Evolutionary conservation across 345 rosid species (phyloP).

Genomic region (Nasturtium officinale): DNA sequence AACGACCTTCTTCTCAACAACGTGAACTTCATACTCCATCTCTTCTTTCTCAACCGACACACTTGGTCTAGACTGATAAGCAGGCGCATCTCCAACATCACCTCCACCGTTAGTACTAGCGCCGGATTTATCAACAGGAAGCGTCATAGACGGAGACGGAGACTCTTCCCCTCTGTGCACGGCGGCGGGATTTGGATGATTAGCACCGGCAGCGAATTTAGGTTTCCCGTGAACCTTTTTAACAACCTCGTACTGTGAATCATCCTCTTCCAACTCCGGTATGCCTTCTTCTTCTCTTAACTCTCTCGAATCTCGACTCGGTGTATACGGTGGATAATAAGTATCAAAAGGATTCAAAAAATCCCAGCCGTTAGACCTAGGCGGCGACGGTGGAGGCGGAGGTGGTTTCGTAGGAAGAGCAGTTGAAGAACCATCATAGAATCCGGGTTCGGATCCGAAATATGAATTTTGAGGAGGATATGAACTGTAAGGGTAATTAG

Average conservation of each 20-base stretch:
- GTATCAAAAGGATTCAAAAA: slow-evolving; percentile 74
- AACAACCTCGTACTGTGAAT: slow-evolving; percentile 63
- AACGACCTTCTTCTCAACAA: slow-evolving; percentile 85
- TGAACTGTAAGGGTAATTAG: slow-evolving; percentile 38
- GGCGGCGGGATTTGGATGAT: slow-evolving; percentile 45
- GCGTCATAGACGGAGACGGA: slow-evolving; percentile 26
- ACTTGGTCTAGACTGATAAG: slow-evolving; percentile 44
- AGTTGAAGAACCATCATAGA: slow-evolving; percentile 40
- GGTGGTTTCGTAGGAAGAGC: slow-evolving; percentile 59
- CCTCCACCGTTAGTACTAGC: slow-evolving; percentile 36
- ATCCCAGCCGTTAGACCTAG: slow-evolving; percentile 72
- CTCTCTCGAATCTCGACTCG: slow-evolving; percentile 73
- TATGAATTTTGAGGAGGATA: slow-evolving; percentile 41
- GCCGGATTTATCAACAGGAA: slow-evolving; percentile 31
- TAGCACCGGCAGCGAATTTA: slow-evolving; percentile 44
- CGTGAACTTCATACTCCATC: slow-evolving; percentile 70
- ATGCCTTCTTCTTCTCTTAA: slow-evolving; percentile 91
- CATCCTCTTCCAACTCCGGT: slow-evolving; percentile 93
- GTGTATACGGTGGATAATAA: slow-evolving; percentile 52
- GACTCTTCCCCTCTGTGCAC: slow-evolving; percentile 37
- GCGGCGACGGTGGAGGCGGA: slow-evolving; percentile 86
- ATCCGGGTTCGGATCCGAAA: slow-evolving; percentile 49
- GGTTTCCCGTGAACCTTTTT: slow-evolving; percentile 62
- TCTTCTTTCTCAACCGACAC: slow-evolving; percentile 52
- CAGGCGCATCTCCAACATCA: slow-evolving; percentile 33